phyloP scores from a whole-genome alignment of 495 filamentous ascomycete genomes.

The Penicillium coprophilum region DNA sequence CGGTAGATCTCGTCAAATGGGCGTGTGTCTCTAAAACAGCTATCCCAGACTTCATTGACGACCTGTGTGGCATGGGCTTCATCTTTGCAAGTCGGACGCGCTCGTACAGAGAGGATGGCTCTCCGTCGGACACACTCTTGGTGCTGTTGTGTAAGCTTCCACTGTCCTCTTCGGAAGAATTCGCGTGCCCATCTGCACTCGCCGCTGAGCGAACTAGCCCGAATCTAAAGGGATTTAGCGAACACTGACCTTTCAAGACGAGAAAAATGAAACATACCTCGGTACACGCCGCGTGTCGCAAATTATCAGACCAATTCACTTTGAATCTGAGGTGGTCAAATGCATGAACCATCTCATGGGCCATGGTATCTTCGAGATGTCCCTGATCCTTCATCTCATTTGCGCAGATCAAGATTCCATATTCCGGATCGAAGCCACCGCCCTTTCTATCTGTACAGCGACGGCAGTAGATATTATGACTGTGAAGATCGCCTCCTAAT shows the following conservation, averaged over 20 bases:
- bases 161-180: conserved; percentile 78
- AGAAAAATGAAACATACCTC: conserved; percentile 58
- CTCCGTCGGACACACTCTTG: conserved; percentile 86
- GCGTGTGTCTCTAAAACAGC: conserved; percentile 88
- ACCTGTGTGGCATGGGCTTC: conserved; percentile 82
- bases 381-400: conserved; percentile 74
- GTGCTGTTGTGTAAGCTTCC: conserved; percentile 85
- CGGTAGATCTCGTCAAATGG: conserved; percentile 97
- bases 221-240: conserved; percentile 57
- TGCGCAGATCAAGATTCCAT: conserved; percentile 87
- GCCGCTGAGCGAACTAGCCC: conserved; percentile 85
- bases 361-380: conserved; percentile 88
- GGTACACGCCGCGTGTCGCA: conserved; percentile 92
- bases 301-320: conserved; percentile 71
- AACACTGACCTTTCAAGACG: background rate
- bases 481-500: conserved; percentile 72
- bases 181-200: conserved; percentile 92
- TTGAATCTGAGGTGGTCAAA: conserved; percentile 92
- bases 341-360: conserved; percentile 97
- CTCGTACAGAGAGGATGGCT: conserved; percentile 72
- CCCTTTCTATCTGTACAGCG: conserved; percentile 66
- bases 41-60: conserved; percentile 97
- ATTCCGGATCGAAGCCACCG: conserved; percentile 80
- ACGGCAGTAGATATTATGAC: conserved; percentile 74
- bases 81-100: conserved; percentile 76